Percentiles rank a stretch among this genome's conserved stretches.
Conservation (phyloP, 371 early-diverging fungal species). For the Neoconidiobolus thromboides region DNA sequence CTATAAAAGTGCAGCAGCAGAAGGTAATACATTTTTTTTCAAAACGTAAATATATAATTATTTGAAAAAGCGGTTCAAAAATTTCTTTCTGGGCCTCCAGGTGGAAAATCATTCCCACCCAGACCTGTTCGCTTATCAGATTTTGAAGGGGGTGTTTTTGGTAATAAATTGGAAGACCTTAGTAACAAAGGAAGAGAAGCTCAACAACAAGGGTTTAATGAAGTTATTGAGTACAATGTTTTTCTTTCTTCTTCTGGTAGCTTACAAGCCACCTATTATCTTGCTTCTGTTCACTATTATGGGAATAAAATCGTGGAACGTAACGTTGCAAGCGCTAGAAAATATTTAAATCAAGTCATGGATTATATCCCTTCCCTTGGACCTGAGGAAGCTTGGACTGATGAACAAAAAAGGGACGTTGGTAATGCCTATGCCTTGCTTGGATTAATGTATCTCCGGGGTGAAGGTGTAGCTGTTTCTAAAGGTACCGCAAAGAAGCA, state of each 20-base stretch:
- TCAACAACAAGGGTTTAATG: slow-evolving; percentile 33
- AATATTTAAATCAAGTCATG: slow-evolving; percentile 19
- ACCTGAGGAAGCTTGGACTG: slow-evolving; percentile 10
- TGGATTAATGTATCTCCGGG: slow-evolving; percentile 80
- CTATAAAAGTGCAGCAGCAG: slow-evolving; percentile 62
- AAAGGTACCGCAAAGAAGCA: slow-evolving; percentile 41
- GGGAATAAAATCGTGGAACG: slow-evolving; percentile 44
- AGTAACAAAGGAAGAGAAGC: slow-evolving; percentile 13
- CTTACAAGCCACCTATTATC: slow-evolving; percentile 30
- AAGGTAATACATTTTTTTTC: slow-evolving; percentile 20
- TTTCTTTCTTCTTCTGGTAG: slow-evolving; percentile 52
- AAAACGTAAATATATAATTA: not conserved
- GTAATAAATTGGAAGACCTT: slow-evolving; percentile 35
- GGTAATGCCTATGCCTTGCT: slow-evolving; percentile 59
- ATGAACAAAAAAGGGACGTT: slow-evolving; percentile 14
- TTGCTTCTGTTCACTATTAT: slow-evolving; percentile 61
- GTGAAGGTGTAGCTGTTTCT: slow-evolving; percentile 56
- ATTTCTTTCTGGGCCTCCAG: slow-evolving; percentile 59
- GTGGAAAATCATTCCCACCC: slow-evolving; percentile 52
- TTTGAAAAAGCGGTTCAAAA: slow-evolving; percentile 32
- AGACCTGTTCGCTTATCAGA: slow-evolving; percentile 53
- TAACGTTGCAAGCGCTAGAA: slow-evolving; percentile 42
- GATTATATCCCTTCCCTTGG: slow-evolving; percentile 9
- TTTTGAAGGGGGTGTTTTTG: slow-evolving; percentile 62
- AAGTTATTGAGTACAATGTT: slow-evolving; percentile 57